These are phyloP conservation scores for Diphasiastrum complanatum DNA, from an alignment of 83 land plant genomes.

Conservation along the genomic window DNA sequence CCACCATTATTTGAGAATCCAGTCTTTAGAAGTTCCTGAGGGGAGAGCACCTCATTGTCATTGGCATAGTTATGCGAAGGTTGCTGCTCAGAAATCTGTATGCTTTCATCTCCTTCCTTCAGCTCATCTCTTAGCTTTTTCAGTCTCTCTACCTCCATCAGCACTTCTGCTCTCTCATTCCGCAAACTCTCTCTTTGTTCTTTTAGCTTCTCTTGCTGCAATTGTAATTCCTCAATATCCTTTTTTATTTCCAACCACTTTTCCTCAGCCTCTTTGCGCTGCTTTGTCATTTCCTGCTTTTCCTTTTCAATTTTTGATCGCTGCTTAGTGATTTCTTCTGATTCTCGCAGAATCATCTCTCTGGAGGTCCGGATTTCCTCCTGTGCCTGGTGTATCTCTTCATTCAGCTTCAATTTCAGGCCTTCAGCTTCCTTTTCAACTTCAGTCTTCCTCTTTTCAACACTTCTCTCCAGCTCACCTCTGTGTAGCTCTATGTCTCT, in stretches of 20 bases:
- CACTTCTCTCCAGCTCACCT: constrained; percentile 3
- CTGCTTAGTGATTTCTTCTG: not conserved
- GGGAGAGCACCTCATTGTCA: too few relatives aligned
- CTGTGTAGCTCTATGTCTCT: constrained; percentile 3
- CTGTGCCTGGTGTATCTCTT: not conserved
- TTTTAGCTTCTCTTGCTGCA: not conserved
- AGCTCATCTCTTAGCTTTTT: not conserved
- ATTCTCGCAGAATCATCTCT: not conserved
- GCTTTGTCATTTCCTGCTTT: not conserved
- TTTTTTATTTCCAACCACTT: constrained; percentile 10
- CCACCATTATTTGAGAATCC: too few relatives aligned
- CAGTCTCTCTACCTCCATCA: not conserved
- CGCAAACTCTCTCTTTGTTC: not conserved
- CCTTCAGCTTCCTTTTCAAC: constrained; percentile 6
- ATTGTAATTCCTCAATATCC: constrained; percentile 6
- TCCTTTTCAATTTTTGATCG: not conserved
- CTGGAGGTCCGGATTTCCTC: not conserved
- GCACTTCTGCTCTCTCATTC: not conserved
- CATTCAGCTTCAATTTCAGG: not conserved
- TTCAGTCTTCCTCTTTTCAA: not conserved
- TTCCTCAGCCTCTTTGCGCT: not conserved
- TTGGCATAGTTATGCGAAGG: too few relatives aligned
- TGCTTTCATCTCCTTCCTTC: not conserved
- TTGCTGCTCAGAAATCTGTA: constrained; percentile 2
- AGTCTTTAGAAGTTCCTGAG: too few relatives aligned